Conservation (phyloP, 805 yeast genomes). For the Saturnispora mendoncae region DNA sequence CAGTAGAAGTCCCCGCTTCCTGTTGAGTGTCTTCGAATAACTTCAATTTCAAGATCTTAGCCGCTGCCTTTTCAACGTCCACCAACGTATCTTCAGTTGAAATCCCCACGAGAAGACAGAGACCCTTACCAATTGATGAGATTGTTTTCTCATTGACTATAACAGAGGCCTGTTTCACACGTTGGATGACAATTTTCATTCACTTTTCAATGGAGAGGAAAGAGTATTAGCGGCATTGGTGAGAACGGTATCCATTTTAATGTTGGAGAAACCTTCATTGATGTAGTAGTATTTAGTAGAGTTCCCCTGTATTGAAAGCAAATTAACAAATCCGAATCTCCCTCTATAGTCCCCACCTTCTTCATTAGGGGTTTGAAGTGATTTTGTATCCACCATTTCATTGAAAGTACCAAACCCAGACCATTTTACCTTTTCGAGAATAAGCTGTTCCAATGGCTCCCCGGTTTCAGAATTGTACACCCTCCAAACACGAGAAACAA, state of each 20-base stretch:
- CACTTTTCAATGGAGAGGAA: slow-evolving; percentile 42
- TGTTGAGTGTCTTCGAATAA: slow-evolving; percentile 53
- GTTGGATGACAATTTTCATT: slow-evolving; percentile 91
- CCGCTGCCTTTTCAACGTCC: slow-evolving; percentile 62
- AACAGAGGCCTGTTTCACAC: slow-evolving; percentile 84
- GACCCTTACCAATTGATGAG: slow-evolving; percentile 69
- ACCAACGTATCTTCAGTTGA: slow-evolving; percentile 66
- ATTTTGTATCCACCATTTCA: slow-evolving; percentile 45
- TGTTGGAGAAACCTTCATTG: slow-evolving; percentile 69
- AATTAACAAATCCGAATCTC: slow-evolving; percentile 41
- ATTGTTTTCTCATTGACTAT: slow-evolving; percentile 64
- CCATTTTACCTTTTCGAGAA: slow-evolving; percentile 57
- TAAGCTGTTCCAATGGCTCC: slow-evolving; percentile 46
- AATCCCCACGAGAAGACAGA: slow-evolving; percentile 78
- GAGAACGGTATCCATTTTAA: slow-evolving; percentile 52
- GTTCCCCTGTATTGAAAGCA: slow-evolving; percentile 34
- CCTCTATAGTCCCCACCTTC: slow-evolving; percentile 25
- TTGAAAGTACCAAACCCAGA: slow-evolving; percentile 62
- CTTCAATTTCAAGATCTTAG: slow-evolving; percentile 55
- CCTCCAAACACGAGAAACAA: slow-evolving; percentile 64
- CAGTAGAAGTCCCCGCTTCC: slow-evolving; percentile 35
- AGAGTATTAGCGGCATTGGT: not conserved
- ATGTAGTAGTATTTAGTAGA: slow-evolving; percentile 42
- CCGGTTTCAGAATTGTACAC: slow-evolving; percentile 60
- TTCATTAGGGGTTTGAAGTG: slow-evolving; percentile 32